Percentiles rank a stretch among this genome's conserved stretches.
phyloP scores from a whole-genome alignment of 2,329 filamentous ascomycete species.

The Neopestalotiopsis sp. region DNA sequence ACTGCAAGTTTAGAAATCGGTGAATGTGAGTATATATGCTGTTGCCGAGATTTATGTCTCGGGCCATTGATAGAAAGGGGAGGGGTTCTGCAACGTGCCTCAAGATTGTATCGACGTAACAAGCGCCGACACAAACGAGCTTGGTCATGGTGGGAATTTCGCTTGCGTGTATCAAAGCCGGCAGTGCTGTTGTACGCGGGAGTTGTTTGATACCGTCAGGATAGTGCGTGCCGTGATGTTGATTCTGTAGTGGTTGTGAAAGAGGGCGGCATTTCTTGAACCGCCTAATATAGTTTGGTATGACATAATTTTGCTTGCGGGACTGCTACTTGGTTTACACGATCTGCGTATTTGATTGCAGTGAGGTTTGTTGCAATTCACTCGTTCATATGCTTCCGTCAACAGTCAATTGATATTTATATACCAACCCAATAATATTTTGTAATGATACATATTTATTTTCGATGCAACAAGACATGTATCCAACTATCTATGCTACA shows the following conservation, averaged over 20 bases:
- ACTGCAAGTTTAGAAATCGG: slow-evolving; percentile 40
- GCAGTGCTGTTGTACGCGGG: neutral
- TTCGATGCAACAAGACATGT: too few species aligned
- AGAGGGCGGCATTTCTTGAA: neutral
- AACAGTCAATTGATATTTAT: too few species aligned
- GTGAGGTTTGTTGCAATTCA: too few species aligned
- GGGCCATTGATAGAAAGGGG: too few species aligned
- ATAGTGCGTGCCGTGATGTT: neutral
- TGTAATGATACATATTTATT: too few species aligned
- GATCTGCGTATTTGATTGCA: neutral
- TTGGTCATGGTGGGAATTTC: slow-evolving; percentile 50
- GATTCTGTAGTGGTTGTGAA: neutral
- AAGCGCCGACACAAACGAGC: slow-evolving; percentile 69
- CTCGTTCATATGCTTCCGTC: too few species aligned
- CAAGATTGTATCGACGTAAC: slow-evolving; percentile 74
- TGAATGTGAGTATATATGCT: neutral
- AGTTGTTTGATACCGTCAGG: neutral
- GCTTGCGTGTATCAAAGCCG: neutral
- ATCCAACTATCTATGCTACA: too few species aligned
- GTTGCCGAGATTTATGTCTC: too few species aligned
- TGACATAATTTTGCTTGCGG: slow-evolving; percentile 2
- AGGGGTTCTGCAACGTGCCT: slow-evolving; percentile 48
- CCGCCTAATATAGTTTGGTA: neutral
- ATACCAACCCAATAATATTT: too few species aligned
- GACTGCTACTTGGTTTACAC: neutral